Evolutionary conservation across 371 early-diverging fungal species (phyloP), one percentile per base, ranked within the genome.

Genomic region (Mortierella sp.): DNA sequence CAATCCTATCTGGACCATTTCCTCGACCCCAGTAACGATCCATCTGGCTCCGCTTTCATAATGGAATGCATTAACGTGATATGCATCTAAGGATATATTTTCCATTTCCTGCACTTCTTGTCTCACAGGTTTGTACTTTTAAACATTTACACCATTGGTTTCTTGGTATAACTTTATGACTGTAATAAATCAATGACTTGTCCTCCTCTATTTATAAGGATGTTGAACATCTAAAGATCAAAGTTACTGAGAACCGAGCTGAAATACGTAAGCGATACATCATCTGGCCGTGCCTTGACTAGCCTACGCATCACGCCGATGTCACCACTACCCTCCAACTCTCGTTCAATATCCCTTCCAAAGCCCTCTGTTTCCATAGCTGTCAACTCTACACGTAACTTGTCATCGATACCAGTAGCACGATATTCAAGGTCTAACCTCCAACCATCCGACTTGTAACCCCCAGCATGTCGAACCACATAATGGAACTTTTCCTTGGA

Each of bases 401-500:
- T 87, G 8, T 87, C 86, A 7, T 87, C 76, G 21, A 52, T 41
- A 24, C 73, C 64, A 0, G 50, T 36, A 0, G 75, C 81, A 7
- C 86, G 76, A 13, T 88, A 82, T 47, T 80, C 74, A 24, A 88
- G 70, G 47, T 88, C 85, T 21, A 90, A 62, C 2, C 84, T 86
- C 92, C 91, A 92, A 0, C 86, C 85, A 59, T 89, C 87, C 48
- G 86, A 85, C 4, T 84, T 84, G 76, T 90, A 87, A 2, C 94
- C 94, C 10, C 87, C 90, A 3, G 89, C 92, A 69, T 91, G 87
- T 15, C 92, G 90, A 24, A 94, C 84, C 45, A 87, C 87, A 80
- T 92, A 90, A 58, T 85, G 89, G 6, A 86, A 77, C 5, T 74
- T 40, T 0, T 70, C 40, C 11, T 69, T 55, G 41, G 87, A 70